These are phyloP conservation scores for Fusarium udum DNA, from an alignment of 2,329 filamentous ascomycete genomes.

Conservation along the genomic window DNA sequence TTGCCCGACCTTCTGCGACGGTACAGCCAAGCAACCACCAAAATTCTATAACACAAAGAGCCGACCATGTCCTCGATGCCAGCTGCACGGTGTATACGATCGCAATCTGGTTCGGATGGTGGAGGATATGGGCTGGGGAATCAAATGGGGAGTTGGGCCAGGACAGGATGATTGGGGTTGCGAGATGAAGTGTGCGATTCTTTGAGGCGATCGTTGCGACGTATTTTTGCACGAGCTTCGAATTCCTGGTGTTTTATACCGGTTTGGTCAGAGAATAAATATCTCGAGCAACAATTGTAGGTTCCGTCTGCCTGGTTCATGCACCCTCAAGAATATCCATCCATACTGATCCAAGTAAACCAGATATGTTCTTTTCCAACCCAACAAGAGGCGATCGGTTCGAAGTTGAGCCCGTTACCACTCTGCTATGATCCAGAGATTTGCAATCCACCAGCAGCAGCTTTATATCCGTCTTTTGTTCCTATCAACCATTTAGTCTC, in stretches of 20 bases:
- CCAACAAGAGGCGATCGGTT: neutral
- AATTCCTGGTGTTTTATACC: neutral
- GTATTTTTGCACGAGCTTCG: neutral
- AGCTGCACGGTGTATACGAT: conserved; percentile 55
- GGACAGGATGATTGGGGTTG: conserved; percentile 50
- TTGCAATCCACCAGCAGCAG: neutral
- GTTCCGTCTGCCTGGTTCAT: neutral
- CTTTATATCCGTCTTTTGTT: neutral
- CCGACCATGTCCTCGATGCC: conserved; percentile 55
- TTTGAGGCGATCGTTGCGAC: conserved; percentile 38
- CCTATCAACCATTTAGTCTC: neutral
- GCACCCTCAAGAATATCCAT: neutral
- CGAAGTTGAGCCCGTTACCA: neutral
- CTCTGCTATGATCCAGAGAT: neutral
- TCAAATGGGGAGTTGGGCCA: conserved; percentile 60
- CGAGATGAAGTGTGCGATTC: conserved; percentile 49
- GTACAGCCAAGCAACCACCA: conserved; percentile 50
- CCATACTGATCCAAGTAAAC: neutral
- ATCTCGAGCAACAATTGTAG: neutral
- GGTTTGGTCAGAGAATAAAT: neutral
- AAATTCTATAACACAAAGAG: conserved; percentile 48
- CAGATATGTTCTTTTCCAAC: neutral
- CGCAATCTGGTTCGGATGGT: conserved; percentile 59
- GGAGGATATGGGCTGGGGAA: conserved; percentile 52
- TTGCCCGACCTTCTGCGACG: conserved; percentile 56